phyloP scores from a whole-genome alignment of 2,329 filamentous ascomycete genomes.

The Fusarium sp. region DNA sequence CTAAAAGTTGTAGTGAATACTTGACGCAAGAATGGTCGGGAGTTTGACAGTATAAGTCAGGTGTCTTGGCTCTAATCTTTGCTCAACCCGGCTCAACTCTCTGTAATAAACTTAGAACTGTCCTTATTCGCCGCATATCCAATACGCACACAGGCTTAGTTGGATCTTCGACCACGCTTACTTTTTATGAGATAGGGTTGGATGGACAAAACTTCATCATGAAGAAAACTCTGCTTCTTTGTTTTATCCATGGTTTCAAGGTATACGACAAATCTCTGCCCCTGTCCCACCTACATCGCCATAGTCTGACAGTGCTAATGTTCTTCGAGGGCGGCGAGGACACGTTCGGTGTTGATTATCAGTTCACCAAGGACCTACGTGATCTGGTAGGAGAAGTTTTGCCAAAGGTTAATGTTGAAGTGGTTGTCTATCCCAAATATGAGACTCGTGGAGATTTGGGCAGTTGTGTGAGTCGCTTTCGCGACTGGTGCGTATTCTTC shows the following conservation, averaged over 20 bases:
- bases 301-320: constrained; percentile 18
- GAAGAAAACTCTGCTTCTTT: constrained; percentile 83
- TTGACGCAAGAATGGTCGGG: background rate
- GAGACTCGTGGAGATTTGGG: constrained; percentile 84
- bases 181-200: background rate
- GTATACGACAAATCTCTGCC: constrained; percentile 51
- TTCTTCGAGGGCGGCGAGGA: constrained; percentile 75
- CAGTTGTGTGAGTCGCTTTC: constrained; percentile 78
- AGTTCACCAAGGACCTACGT: constrained; percentile 79
- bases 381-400: constrained; percentile 73
- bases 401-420: constrained; percentile 75
- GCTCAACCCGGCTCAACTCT: constrained; percentile 6
- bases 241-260: constrained; percentile 93
- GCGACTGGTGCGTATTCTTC: constrained; percentile 72
- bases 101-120: constrained; percentile 5
- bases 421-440: constrained; percentile 82
- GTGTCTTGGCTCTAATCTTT: constrained; percentile 17
- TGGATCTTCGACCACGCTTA: background rate
- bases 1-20: background rate
- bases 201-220: constrained; percentile 44
- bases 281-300: constrained; percentile 13
- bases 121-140: constrained; percentile 23
- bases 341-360: constrained; percentile 75
- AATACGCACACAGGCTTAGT: constrained; percentile 6
- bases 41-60: constrained; percentile 15